These are phyloP conservation scores for Colletotrichum incanum DNA, from an alignment of 2,329 filamentous ascomycete species.

Conservation along the genomic window DNA sequence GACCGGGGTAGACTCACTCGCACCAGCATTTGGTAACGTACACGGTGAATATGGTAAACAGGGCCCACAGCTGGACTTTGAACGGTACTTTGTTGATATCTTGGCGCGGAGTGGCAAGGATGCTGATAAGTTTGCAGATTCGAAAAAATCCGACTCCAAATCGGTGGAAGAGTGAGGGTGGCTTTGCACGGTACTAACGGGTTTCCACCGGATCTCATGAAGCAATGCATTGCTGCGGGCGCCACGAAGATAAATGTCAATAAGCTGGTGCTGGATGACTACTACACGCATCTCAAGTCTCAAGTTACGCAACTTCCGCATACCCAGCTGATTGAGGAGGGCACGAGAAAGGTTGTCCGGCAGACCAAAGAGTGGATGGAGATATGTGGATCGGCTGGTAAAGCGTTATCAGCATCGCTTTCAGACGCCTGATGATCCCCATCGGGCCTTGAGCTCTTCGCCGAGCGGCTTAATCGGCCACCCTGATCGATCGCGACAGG, in stretches of 20 bases:
- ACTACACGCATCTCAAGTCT: slow-evolving; percentile 55
- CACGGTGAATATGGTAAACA: slow-evolving; percentile 80
- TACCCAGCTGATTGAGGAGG: slow-evolving; percentile 56
- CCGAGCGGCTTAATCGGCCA: slow-evolving; percentile 34
- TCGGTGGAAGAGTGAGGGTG: slow-evolving; percentile 44
- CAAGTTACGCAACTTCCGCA: slow-evolving; percentile 50
- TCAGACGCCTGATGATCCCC: slow-evolving; percentile 11
- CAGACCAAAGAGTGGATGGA: slow-evolving; percentile 35
- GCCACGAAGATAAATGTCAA: slow-evolving; percentile 67
- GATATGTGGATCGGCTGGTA: slow-evolving; percentile 28
- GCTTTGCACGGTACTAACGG: slow-evolving; percentile 67
- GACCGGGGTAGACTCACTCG: slow-evolving; percentile 82
- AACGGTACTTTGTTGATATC: slow-evolving; percentile 45
- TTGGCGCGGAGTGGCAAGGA: not conserved
- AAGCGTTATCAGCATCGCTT: not conserved
- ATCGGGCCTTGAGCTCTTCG: slow-evolving; percentile 28
- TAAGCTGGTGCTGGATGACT: slow-evolving; percentile 57
- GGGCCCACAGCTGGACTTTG: slow-evolving; percentile 74
- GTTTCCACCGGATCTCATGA: slow-evolving; percentile 59
- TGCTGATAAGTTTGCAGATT: slow-evolving; percentile 17
- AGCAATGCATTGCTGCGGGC: slow-evolving; percentile 61
- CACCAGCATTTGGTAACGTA: slow-evolving; percentile 83
- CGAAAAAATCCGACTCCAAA: slow-evolving; percentile 18
- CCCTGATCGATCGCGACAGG: slow-evolving; percentile 23
- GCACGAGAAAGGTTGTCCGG: slow-evolving; percentile 49